Conservation (phyloP, 805 yeast species). For the Monosporozyma aquatica region DNA sequence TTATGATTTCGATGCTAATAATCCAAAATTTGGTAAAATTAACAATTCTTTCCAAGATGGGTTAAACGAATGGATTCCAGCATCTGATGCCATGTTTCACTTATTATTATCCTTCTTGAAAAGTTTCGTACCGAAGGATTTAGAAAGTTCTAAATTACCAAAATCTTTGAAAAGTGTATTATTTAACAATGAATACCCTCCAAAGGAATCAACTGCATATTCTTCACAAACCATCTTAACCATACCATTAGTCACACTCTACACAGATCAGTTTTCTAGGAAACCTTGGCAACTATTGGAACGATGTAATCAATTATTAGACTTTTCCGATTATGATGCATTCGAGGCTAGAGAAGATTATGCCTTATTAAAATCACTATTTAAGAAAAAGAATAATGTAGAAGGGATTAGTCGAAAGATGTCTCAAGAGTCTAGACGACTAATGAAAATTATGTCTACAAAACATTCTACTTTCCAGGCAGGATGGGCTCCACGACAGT, state of each 20-base stretch:
- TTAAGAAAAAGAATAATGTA: constrained; percentile 45
- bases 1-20: constrained; percentile 15
- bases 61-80: constrained; percentile 64
- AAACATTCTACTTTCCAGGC: constrained; percentile 33
- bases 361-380: constrained; percentile 61
- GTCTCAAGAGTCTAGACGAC: constrained; percentile 64
- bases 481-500: constrained; percentile 33
- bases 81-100: constrained; percentile 82
- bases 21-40: constrained; percentile 10
- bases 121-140: constrained; percentile 64
- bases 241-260: constrained; percentile 56
- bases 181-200: constrained; percentile 69
- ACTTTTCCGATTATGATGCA: constrained; percentile 59
- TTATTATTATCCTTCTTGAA: constrained; percentile 65
- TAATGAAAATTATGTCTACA: constrained; percentile 35
- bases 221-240: constrained; percentile 37
- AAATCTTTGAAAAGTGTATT: constrained; percentile 55
- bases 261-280: constrained; percentile 37
- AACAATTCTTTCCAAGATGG: constrained; percentile 54
- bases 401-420: constrained; percentile 52
- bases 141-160: constrained; percentile 46
- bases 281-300: constrained; percentile 52
- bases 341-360: constrained; percentile 73
- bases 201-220: constrained; percentile 36
- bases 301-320: constrained; percentile 47